These are phyloP conservation scores for Marasmius tenuissimus DNA, from an alignment of 1,284 basidiomycete species.

Conservation along the genomic window DNA sequence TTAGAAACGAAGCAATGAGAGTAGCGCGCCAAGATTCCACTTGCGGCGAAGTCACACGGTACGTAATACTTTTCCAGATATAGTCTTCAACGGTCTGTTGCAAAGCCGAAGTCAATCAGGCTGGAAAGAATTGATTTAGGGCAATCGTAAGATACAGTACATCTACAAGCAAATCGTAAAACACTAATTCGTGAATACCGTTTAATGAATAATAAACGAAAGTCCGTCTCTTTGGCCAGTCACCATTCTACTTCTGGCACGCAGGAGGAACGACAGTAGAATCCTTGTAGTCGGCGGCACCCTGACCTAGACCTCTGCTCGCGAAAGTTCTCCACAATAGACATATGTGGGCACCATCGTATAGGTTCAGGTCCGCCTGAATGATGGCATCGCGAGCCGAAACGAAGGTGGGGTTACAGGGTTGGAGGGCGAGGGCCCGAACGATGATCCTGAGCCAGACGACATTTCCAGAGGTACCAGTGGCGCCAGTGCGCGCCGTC, in stretches of 20 bases:
- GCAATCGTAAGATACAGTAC: no score
- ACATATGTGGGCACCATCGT: slow-evolving; percentile 32
- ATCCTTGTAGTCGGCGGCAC: slow-evolving; percentile 20
- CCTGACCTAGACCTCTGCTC: slow-evolving; percentile 32
- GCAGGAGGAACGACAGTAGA: background rate
- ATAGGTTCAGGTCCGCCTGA: slow-evolving; percentile 34
- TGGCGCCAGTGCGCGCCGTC: slow-evolving; percentile 25
- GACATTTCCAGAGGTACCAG: slow-evolving; percentile 28
- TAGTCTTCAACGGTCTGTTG: no score
- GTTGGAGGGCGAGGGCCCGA: slow-evolving; percentile 28
- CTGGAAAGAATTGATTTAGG: no score
- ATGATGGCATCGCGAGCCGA: slow-evolving; percentile 29
- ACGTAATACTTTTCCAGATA: no score
- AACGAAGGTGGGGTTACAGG: slow-evolving; percentile 31
- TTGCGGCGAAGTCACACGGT: no score
- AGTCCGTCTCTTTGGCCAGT: no score
- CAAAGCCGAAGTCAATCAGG: no score
- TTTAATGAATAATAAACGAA: no score
- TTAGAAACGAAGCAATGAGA: no score
- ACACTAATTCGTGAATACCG: no score
- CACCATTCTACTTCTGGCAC: slow-evolving; percentile 10
- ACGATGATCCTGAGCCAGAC: slow-evolving; percentile 32
- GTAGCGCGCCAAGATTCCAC: no score
- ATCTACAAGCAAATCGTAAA: no score
- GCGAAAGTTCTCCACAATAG: slow-evolving; percentile 35